These are phyloP conservation scores for Sclerotinia subarctica DNA, from an alignment of 2,329 filamentous ascomycete genomes.

Conservation along the genomic window DNA sequence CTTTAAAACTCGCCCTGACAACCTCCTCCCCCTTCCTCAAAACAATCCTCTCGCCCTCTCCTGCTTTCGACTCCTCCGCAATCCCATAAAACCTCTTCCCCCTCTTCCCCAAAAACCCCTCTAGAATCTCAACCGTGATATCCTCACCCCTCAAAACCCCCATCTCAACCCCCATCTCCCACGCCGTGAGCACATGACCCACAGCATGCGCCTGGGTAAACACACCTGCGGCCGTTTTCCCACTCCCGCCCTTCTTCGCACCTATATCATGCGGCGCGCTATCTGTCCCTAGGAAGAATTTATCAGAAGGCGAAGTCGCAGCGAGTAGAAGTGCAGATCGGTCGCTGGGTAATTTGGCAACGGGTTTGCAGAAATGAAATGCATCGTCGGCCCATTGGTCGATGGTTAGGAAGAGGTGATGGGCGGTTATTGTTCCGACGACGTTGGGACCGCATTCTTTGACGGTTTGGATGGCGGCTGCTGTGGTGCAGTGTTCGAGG, in stretches of 20 bases:
- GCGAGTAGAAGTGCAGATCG: slow-evolving; percentile 52
- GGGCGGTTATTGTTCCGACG: slow-evolving; percentile 36
- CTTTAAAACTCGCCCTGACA: slow-evolving; percentile 11
- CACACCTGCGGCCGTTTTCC: slow-evolving; percentile 59
- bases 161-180: slow-evolving; percentile 5
- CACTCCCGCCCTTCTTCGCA: slow-evolving; percentile 52
- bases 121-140: slow-evolving; percentile 8
- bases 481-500: slow-evolving; percentile 84
- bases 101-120: slow-evolving; percentile 14
- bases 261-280: slow-evolving; percentile 58
- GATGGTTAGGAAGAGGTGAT: slow-evolving; percentile 21
- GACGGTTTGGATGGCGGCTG: slow-evolving; percentile 75
- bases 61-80: neutral
- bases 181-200: slow-evolving; percentile 5
- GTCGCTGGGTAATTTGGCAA: slow-evolving; percentile 41
- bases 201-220: slow-evolving; percentile 62
- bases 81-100: slow-evolving; percentile 16
- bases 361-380: slow-evolving; percentile 50
- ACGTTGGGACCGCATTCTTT: slow-evolving; percentile 72
- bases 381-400: slow-evolving; percentile 22
- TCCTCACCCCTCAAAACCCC: slow-evolving; percentile 7
- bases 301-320: slow-evolving; percentile 54
- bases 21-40: slow-evolving; percentile 13
- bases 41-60: slow-evolving; percentile 8
- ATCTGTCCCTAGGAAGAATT: slow-evolving; percentile 67